phyloP scores from a whole-genome alignment of 441 rosid genomes.

The Iberis amara region DNA sequence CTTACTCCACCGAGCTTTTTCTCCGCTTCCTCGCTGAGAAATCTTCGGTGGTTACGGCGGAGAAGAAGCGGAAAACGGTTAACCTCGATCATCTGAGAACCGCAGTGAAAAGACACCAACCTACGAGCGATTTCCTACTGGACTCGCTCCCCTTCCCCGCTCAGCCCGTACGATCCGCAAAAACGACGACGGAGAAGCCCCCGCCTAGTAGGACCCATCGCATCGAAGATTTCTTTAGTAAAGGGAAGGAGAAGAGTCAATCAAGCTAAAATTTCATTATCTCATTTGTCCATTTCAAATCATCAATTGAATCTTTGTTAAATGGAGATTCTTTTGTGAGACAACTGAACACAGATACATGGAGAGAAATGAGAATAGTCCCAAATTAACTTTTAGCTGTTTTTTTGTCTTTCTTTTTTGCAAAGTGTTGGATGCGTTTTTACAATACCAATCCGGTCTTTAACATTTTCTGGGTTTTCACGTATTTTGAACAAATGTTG shows the following conservation, averaged over 20 bases:
- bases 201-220: conserved; percentile 53
- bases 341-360: no score
- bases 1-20: conserved; percentile 57
- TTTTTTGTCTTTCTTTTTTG: no score
- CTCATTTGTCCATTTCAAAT: no score
- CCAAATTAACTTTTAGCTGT: no score
- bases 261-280: no score
- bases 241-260: conserved; percentile 23
- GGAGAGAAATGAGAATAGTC: no score
- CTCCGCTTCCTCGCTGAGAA: conserved; percentile 64
- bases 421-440: no score
- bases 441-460: no score
- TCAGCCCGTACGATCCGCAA: conserved; percentile 31
- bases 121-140: conserved; percentile 74
- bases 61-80: conserved; percentile 72
- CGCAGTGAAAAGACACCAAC: conserved; percentile 77
- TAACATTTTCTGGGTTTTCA: not conserved
- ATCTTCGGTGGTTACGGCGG: conserved; percentile 46
- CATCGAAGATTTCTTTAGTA: conserved; percentile 52
- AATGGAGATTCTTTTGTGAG: no score
- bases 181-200: conserved; percentile 30
- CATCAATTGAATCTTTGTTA: no score
- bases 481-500: conserved; percentile 3
- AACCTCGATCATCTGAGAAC: conserved; percentile 56
- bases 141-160: conserved; percentile 70